These are phyloP conservation scores for Colletotrichum echinochloae DNA, from an alignment of 2,329 filamentous ascomycete genomes.

Conservation along the genomic window DNA sequence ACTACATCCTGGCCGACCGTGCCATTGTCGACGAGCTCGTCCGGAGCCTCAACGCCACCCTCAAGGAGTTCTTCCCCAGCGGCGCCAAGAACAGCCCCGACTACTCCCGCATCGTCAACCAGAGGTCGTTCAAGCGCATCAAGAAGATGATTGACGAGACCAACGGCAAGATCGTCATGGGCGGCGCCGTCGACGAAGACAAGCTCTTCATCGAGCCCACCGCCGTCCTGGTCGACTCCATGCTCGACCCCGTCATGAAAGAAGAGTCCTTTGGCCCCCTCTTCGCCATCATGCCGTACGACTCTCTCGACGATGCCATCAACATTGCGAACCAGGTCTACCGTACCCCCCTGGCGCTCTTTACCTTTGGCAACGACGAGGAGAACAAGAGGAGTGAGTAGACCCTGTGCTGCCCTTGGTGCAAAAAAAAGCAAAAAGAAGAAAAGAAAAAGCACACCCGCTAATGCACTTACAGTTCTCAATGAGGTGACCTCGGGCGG, in stretches of 20 bases:
- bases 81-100: conserved; percentile 84
- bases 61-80: conserved; percentile 84
- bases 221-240: conserved; percentile 82
- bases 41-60: conserved; percentile 76
- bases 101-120: conserved; percentile 84
- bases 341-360: conserved; percentile 85
- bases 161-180: conserved; percentile 86
- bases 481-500: conserved; percentile 74
- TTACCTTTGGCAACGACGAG: conserved; percentile 83
- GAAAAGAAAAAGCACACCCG: not conserved
- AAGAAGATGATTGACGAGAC: conserved; percentile 92
- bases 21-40: conserved; percentile 79
- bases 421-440: too few species aligned
- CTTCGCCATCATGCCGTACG: conserved; percentile 83
- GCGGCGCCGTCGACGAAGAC: conserved; percentile 83
- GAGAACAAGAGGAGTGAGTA: conserved; percentile 79
- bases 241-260: conserved; percentile 80
- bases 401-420: not conserved
- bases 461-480: conserved; percentile 62
- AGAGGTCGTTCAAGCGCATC: conserved; percentile 81
- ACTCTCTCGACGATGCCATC: conserved; percentile 88
- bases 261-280: conserved; percentile 96
- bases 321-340: conserved; percentile 83
- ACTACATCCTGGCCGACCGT: conserved; percentile 88
- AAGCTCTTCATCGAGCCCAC: conserved; percentile 92